Evolutionary conservation across 352 stramenopile species (phyloP), one percentile per base, ranked within the genome.

Genomic region (Bremia lactucae): DNA sequence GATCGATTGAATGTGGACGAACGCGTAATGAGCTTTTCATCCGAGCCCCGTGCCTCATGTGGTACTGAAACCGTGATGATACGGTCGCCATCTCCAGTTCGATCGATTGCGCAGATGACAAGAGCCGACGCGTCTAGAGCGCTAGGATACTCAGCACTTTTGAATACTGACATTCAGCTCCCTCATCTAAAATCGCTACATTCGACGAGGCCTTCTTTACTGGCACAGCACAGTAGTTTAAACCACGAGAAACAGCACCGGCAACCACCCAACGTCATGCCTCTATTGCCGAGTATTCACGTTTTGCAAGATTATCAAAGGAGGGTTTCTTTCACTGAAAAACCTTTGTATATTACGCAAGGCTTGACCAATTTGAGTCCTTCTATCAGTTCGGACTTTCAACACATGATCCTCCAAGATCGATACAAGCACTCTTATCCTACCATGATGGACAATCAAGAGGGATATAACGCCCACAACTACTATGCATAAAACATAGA

Each of bases 251-350:
- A n/a, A n/a, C 22, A 39, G 11, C 31, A 47, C 3, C 25, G 39
- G 6, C 34, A 40, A 10, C 24, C 49, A 10, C 31, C 42, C 7
- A 44, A 50, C 3, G 23, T 42, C 14, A 54, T 48, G 33, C 48
- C 53, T 14, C 6, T 55, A 6, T 24, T 58, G 25, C 53, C 53
- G 25, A 19, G 48, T 3, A 46, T 62, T 7, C 42, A 47, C 8
- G 29, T 24, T 0, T 25, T 59, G 13, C 37, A 58, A 23, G 49
- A 31, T 37, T 48, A 49, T 24, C 35, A 34, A n/a, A 36, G 7
- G 14, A 29, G 13, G 25, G 6, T 9, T 39, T 19, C 36, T 16
- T 13, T 9, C 10, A 3, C 20, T 2, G 13, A 37, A 10, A 36
- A 25, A n/a, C n/a, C n/a, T n/a, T n/a, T n/a, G n/a, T n/a, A n/a